A percentile compares a stretch with the other conserved stretches of the same genome.
phyloP scores from a whole-genome alignment of 2,329 filamentous ascomycete species.

The Teratosphaeria pseudoeucalypti region DNA sequence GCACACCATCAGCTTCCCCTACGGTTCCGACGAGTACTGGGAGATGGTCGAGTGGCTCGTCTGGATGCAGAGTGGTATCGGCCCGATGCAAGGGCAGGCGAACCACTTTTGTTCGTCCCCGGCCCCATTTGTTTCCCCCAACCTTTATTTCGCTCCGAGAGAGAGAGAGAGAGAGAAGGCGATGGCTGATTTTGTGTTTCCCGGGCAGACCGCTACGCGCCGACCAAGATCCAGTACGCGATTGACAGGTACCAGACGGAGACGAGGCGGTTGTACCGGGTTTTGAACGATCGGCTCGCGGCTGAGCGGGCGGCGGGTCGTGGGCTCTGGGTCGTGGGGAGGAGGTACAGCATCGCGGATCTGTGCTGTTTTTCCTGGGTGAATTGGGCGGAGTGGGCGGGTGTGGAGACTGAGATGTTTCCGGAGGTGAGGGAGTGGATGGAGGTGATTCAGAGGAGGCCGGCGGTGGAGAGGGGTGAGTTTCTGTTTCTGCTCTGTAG shows the following conservation, averaged over 20 bases:
- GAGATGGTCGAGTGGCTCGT: slow-evolving; percentile 37
- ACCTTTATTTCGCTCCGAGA: neutral
- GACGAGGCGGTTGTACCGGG: slow-evolving; percentile 37
- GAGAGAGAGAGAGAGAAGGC: too few relatives aligned
- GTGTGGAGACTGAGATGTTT: slow-evolving; percentile 23
- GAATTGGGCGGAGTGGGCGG: slow-evolving; percentile 33
- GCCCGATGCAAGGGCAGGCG: slow-evolving; percentile 36
- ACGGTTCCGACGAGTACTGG: slow-evolving; percentile 32
- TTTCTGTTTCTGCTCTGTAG: neutral
- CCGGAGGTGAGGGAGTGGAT: slow-evolving; percentile 23
- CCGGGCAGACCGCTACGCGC: slow-evolving; percentile 26
- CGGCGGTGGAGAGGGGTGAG: slow-evolving; percentile 22
- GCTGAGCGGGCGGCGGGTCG: slow-evolving; percentile 6
- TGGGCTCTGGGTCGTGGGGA: slow-evolving; percentile 35
- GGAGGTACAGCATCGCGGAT: slow-evolving; percentile 40
- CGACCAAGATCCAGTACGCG: slow-evolving; percentile 33
- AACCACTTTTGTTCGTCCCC: slow-evolving; percentile 32
- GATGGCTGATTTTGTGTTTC: too few relatives aligned
- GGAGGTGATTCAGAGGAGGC: slow-evolving; percentile 22
- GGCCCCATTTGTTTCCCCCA: neutral
- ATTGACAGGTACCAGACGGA: slow-evolving; percentile 40
- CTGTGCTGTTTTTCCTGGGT: slow-evolving; percentile 39
- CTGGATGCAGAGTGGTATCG: slow-evolving; percentile 33
- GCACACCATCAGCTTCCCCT: slow-evolving; percentile 32
- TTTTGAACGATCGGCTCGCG: slow-evolving; percentile 34